Evolutionary conservation across 1,284 basidiomycete species (phyloP).

Genomic region (Ceratorhiza oryzae-sativae): DNA sequence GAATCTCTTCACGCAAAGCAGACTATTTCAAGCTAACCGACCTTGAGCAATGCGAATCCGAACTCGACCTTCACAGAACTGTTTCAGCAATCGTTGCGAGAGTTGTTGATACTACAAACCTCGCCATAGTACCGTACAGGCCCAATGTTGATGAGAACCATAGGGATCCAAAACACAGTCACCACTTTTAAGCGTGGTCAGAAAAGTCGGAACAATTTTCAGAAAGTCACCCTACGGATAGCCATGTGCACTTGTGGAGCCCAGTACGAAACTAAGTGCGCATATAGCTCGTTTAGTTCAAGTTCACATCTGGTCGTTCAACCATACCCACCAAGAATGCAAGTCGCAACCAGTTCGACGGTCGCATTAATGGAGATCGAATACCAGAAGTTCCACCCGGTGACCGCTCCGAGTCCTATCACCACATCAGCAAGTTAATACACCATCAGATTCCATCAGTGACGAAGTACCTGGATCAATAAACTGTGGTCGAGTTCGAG

Average conservation of each 20-base stretch:
- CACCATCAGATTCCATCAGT: background rate
- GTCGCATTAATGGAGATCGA: conserved; percentile 43
- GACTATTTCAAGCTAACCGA: too few species aligned
- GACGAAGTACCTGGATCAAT: conserved; percentile 41
- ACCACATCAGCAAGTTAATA: background rate
- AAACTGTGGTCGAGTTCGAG: conserved; percentile 25
- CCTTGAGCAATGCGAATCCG: conserved; percentile 45
- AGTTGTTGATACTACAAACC: conserved; percentile 8
- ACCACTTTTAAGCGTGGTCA: conserved; percentile 35
- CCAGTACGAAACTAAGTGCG: conserved; percentile 35
- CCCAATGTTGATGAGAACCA: conserved; percentile 42
- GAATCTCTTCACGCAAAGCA: too few species aligned
- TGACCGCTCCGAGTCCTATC: conserved; percentile 40
- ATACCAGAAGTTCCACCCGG: conserved; percentile 44
- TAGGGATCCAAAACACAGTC: conserved; percentile 43
- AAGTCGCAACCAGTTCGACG: conserved; percentile 43
- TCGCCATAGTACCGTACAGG: conserved; percentile 43
- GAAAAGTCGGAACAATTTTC: background rate
- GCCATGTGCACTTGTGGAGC: conserved; percentile 39
- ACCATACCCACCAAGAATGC: conserved; percentile 39
- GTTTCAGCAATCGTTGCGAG: background rate
- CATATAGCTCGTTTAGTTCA: conserved; percentile 10
- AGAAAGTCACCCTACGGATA: conserved; percentile 14
- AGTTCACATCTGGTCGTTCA: too few species aligned
- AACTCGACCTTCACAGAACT: conserved; percentile 43